phyloP scores from a whole-genome alignment of 176 grass and related monocot genomes.

The Rhynchospora tenuis region DNA sequence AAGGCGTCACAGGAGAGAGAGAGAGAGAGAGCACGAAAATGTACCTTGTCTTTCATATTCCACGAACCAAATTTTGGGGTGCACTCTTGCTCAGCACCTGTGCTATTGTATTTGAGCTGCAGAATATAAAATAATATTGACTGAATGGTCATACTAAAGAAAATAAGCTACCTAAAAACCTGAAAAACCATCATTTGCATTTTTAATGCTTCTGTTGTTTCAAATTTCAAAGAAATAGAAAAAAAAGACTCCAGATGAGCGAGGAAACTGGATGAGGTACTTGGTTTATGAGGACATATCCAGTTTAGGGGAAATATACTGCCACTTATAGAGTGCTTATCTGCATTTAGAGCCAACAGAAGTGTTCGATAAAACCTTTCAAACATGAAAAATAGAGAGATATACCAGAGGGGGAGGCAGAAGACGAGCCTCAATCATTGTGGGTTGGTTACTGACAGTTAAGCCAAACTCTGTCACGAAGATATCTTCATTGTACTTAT shows the following conservation, averaged over 20 bases:
- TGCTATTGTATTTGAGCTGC: constrained; percentile 87
- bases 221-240: neutral
- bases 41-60: constrained; percentile 96
- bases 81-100: constrained; percentile 71
- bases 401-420: constrained; percentile 68
- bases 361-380: neutral
- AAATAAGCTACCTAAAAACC: neutral
- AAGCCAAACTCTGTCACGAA: constrained; percentile 63
- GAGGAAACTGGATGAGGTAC: neutral
- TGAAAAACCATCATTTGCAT: neutral
- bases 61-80: constrained; percentile 67
- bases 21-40: neutral
- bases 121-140: neutral
- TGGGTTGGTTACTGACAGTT: constrained; percentile 54
- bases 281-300: neutral
- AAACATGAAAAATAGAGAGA: neutral
- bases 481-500: constrained; percentile 35
- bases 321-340: neutral
- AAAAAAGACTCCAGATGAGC: neutral
- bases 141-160: neutral
- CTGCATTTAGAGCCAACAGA: neutral
- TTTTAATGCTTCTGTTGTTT: neutral
- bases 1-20: neutral
- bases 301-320: neutral
- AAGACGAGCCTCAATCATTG: constrained; percentile 76